These are phyloP conservation scores for Pyrenophora seminiperda DNA, from an alignment of 2,329 filamentous ascomycete genomes.

Conservation along the genomic window DNA sequence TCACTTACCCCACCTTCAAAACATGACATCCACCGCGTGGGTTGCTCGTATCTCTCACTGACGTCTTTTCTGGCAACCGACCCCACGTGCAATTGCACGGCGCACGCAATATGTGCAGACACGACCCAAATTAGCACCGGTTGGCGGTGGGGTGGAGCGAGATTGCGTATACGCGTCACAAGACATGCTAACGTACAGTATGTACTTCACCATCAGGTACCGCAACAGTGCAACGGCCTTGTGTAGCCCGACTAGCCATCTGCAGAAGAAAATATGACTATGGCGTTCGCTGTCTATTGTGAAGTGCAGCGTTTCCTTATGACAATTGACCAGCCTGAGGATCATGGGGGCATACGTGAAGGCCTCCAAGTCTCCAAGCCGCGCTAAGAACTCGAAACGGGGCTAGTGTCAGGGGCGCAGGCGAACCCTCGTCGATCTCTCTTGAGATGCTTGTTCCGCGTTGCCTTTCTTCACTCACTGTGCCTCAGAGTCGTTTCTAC, in stretches of 20 bases:
- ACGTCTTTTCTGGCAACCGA: no score
- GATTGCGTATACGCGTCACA: constrained; percentile 26
- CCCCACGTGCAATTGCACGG: neutral
- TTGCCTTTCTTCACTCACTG: constrained; percentile 38
- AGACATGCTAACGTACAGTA: no score
- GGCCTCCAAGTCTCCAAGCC: constrained; percentile 6
- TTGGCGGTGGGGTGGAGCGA: constrained; percentile 19
- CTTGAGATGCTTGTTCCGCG: constrained; percentile 33
- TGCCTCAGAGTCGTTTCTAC: constrained; percentile 43
- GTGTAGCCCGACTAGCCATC: neutral
- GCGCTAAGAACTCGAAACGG: constrained; percentile 26
- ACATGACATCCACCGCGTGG: neutral
- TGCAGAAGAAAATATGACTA: neutral
- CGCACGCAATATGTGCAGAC: constrained; percentile 15
- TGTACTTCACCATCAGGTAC: neutral
- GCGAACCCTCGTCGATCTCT: constrained; percentile 27
- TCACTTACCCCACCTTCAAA: neutral
- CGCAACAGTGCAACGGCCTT: neutral
- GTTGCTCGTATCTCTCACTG: neutral
- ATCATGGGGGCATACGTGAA: neutral
- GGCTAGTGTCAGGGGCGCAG: constrained; percentile 33
- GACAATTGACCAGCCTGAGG: neutral
- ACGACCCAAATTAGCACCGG: constrained; percentile 22
- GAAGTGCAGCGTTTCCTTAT: neutral
- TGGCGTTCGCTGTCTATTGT: neutral